phyloP scores from a whole-genome alignment of 1,139 yeast genomes.

The Taiozyma sp. region DNA sequence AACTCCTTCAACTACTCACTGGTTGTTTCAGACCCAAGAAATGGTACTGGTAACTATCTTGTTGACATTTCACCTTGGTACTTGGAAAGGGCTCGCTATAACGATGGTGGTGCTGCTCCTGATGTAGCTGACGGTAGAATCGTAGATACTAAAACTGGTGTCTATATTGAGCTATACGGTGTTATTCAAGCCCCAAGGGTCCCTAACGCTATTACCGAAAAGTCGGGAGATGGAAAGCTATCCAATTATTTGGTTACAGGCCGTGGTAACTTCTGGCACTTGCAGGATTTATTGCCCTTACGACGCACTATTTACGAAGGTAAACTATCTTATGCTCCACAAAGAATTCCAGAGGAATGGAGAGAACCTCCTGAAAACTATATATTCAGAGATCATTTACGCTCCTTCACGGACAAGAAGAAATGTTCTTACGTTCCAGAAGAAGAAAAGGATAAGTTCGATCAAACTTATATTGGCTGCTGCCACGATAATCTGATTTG shows the following conservation, averaged over 20 bases:
- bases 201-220: slow-evolving; percentile 10
- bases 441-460: slow-evolving; percentile 29
- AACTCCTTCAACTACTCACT: slow-evolving; percentile 41
- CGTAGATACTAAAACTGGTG: slow-evolving; percentile 45
- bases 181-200: slow-evolving; percentile 22
- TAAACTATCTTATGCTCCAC: slow-evolving; percentile 29
- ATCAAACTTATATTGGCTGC: slow-evolving; percentile 30
- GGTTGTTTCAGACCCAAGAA: slow-evolving; percentile 35
- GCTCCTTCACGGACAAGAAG: slow-evolving; percentile 30
- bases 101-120: slow-evolving; percentile 34
- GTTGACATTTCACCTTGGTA: slow-evolving; percentile 45
- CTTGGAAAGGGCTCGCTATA: slow-evolving; percentile 35
- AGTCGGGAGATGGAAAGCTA: slow-evolving; percentile 13
- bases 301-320: slow-evolving; percentile 32
- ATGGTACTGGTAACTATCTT: slow-evolving; percentile 39
- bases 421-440: slow-evolving; percentile 33
- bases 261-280: slow-evolving; percentile 30
- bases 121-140: slow-evolving; percentile 50
- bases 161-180: slow-evolving; percentile 44
- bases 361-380: slow-evolving; percentile 16
- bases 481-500: slow-evolving; percentile 32
- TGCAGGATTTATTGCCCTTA: slow-evolving; percentile 29
- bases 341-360: slow-evolving; percentile 19
- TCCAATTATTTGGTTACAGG: slow-evolving; percentile 28
- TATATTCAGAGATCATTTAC: slow-evolving; percentile 28